phyloP scores from a whole-genome alignment of 73 alveolate species.

The Paramecium sonneborni region DNA sequence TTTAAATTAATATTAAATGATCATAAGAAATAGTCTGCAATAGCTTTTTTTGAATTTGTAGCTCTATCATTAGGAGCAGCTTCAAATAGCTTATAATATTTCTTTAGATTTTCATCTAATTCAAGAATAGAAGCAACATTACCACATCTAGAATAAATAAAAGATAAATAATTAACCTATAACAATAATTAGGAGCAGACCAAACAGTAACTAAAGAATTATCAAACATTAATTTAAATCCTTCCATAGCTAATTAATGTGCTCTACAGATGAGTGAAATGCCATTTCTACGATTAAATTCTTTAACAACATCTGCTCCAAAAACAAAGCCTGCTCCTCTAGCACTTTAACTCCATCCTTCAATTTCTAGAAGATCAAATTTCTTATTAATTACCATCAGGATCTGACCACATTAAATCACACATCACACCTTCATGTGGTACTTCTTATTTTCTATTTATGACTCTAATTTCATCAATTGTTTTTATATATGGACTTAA shows the following conservation, averaged over 20 bases:
- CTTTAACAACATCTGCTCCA: conserved; percentile 91
- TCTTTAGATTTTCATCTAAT: conserved; percentile 91
- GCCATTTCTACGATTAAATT: conserved; percentile 82
- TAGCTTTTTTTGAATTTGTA: conserved; percentile 43
- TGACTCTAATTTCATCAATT: conserved; percentile 56
- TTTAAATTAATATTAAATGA: conserved; percentile 12
- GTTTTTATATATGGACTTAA: conserved; percentile 78
- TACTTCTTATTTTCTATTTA: conserved; percentile 89
- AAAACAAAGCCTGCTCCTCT: conserved; percentile 98
- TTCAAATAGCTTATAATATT: conserved; percentile 88
- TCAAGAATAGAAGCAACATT: conserved; percentile 97
- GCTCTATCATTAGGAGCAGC: conserved; percentile 89
- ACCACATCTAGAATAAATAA: conserved; percentile 85
- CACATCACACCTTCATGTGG: conserved; percentile 97
- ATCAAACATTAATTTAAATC: conserved; percentile 90
- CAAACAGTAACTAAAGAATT: conserved; percentile 94
- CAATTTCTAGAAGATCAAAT: conserved; percentile 43
- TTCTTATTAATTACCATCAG: conserved; percentile 79
- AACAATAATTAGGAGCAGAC: conserved; percentile 97
- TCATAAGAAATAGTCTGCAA: conserved; percentile 66
- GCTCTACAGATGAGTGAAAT: conserved; percentile 93
- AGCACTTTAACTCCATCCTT: conserved; percentile 91
- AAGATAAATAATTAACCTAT: conserved; percentile 61
- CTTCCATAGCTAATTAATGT: conserved; percentile 97
- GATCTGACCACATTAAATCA: conserved; percentile 96